Evolutionary conservation across 768 basidiomycete genomes (phyloP), one percentile per base, ranked within the genome.

Genomic region (Leccinum truebloodii): DNA sequence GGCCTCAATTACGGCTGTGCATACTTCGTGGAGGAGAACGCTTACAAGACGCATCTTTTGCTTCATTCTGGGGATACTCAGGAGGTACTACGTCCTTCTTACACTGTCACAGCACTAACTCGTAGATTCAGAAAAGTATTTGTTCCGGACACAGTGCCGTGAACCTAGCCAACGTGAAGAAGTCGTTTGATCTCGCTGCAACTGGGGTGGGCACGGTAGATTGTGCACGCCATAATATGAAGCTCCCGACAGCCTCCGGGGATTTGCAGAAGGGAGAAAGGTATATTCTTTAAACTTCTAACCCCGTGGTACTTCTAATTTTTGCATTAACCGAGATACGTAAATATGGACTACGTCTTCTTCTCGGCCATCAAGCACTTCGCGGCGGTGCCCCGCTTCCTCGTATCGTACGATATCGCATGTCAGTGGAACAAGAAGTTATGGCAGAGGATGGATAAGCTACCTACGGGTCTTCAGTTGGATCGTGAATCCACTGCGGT

Each of bases 141-240:
- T 64, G 60, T 24, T 49, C 28, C 0, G 32, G 48, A 2, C 60
- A 64, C 28, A 32, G 3, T 9, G 58, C 61, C 1, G 49, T 62
- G 3, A 62, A 62, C 34, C 61, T 68, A 4, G 62, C 46, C 12
- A 41, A 64, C 6, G 50, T 51, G 60, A 39, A 44, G 54, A 28
- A 37, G 3, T n/a, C 48, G n/a, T 4, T 14, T 6, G 63, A 67
- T 0, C 58, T 69, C 3, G 63, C 66, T 0, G 65, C 73, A 9
- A 76, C 66, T 18, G 75, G 78, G 0, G 59, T 75, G 0, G 76
- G 71, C 0, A 65, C 63, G 0, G 62, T 69, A 1, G 65, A 71
- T 20, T 78, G 77, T 54, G 66, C 64, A 6, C 51, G 48, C 0
- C 65, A 69, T 28, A 59, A 63, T 24, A 56, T 69, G 58, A 71